phyloP scores from a whole-genome alignment of 1,284 basidiomycete species.

The Malassezia restricta region DNA sequence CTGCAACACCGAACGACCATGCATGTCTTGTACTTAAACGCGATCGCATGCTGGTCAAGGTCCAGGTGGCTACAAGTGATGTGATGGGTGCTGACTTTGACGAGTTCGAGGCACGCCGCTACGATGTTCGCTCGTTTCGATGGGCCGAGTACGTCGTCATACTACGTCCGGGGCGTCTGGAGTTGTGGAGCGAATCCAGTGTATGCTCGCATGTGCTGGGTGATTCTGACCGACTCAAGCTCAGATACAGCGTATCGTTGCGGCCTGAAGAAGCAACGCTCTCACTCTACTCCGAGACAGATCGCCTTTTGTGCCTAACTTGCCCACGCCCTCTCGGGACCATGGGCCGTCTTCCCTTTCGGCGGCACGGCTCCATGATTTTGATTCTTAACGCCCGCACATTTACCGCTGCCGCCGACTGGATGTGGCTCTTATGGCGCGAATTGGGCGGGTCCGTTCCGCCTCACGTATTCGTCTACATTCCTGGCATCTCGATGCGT shows the following conservation, averaged over 20 bases:
- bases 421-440: conserved; percentile 70
- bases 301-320: conserved; percentile 64
- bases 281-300: conserved; percentile 67
- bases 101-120: conserved; percentile 53
- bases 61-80: conserved; percentile 55
- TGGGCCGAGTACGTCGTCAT: conserved; percentile 68
- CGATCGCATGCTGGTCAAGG: conserved; percentile 74
- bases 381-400: conserved; percentile 59
- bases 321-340: conserved; percentile 34
- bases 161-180: conserved; percentile 61
- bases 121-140: conserved; percentile 56
- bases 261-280: conserved; percentile 54
- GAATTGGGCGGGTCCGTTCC: conserved; percentile 53
- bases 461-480: conserved; percentile 49
- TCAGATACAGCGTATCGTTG: conserved; percentile 60
- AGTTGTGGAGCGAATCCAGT: conserved; percentile 62
- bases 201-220: conserved; percentile 22
- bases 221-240: conserved; percentile 49
- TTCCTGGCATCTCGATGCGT: conserved; percentile 53
- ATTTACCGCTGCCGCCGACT: conserved; percentile 62
- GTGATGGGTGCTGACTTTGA: conserved; percentile 55
- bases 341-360: conserved; percentile 42
- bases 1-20: neutral
- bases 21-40: conserved; percentile 34
- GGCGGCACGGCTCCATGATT: conserved; percentile 56